Conservation (phyloP, 495 filamentous ascomycete genomes). For the Amorphotheca resinae region DNA sequence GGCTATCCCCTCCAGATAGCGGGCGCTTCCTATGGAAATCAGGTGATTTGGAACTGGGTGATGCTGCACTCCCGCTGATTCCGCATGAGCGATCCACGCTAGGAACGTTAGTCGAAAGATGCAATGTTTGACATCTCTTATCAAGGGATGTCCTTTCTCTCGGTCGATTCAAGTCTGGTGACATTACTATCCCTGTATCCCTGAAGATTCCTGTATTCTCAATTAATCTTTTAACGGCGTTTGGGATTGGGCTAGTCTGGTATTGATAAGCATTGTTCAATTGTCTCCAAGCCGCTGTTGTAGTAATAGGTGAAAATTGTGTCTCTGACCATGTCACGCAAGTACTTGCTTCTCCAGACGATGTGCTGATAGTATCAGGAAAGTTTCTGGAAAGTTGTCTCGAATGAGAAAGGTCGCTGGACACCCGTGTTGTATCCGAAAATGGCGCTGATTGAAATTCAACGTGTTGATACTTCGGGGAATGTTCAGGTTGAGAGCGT, state of each 20-base stretch:
- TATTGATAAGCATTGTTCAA: neutral
- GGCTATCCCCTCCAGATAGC: too few relatives aligned
- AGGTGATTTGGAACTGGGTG: too few relatives aligned
- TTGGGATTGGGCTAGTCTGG: constrained; percentile 11
- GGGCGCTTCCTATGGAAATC: too few relatives aligned
- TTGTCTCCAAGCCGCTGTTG: neutral
- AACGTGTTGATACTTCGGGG: neutral
- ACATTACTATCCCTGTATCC: constrained; percentile 12
- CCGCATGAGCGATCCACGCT: neutral
- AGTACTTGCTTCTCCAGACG: constrained; percentile 3
- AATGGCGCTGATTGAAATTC: neutral
- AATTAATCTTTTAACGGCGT: constrained; percentile 12
- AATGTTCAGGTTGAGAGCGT: neutral
- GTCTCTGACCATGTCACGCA: constrained; percentile 17
- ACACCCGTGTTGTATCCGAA: neutral
- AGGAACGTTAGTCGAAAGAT: neutral
- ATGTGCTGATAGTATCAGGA: neutral
- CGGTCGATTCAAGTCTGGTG: neutral
- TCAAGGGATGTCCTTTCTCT: neutral
- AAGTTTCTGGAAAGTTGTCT: neutral
- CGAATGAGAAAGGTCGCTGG: neutral
- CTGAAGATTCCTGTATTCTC: constrained; percentile 19
- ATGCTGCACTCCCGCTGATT: neutral
- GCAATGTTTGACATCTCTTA: neutral
- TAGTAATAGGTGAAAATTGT: constrained; percentile 3